Conservation (phyloP, 164 flowering plant species). For the Vitis rupestris region DNA sequence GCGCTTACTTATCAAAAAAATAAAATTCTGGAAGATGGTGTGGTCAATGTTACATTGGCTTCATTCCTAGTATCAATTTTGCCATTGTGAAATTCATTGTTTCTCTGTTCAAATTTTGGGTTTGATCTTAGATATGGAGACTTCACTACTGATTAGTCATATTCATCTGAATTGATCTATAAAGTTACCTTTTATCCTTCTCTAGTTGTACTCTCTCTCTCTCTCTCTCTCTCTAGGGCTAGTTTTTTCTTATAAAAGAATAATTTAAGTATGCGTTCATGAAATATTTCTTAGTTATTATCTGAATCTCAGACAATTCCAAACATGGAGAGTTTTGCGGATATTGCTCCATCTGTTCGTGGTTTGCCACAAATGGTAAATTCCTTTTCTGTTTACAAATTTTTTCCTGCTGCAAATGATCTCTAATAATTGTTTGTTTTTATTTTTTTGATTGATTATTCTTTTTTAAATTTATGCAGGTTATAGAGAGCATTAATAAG, state of each 20-base stretch:
- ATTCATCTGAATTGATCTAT: no score
- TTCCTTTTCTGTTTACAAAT: neutral
- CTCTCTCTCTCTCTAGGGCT: neutral
- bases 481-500: slow-evolving; percentile 85
- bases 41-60: no score
- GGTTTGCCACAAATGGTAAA: slow-evolving; percentile 95
- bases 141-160: no score
- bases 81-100: no score
- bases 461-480: slow-evolving; percentile 40
- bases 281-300: slow-evolving; percentile 1
- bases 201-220: no score
- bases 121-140: no score
- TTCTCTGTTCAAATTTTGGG: no score
- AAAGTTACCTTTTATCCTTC: no score
- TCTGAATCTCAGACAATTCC: slow-evolving; percentile 69
- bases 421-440: neutral
- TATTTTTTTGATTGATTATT: slow-evolving; percentile 4
- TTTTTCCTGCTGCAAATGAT: neutral
- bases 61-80: no score
- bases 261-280: neutral
- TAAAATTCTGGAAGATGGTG: no score
- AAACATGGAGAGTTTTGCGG: slow-evolving; percentile 75
- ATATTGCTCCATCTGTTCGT: slow-evolving; percentile 50
- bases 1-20: no score
- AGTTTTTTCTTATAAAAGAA: neutral